Conservation (phyloP, 495 filamentous ascomycete species). For the Choiromyces venosus region DNA sequence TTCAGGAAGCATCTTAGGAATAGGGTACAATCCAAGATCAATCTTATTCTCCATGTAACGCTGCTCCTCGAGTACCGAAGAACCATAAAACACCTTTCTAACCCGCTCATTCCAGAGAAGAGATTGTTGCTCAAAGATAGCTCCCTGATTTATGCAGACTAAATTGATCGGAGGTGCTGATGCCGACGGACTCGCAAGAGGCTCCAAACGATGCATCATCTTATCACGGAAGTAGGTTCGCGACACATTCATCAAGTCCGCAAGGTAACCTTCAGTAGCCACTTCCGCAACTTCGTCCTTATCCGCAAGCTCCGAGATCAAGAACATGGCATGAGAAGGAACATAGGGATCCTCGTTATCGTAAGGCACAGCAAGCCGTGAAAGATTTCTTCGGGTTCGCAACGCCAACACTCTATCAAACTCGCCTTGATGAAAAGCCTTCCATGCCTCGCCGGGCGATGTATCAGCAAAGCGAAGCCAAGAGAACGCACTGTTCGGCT, state of each 20-base stretch:
- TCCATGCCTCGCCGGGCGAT: constrained; percentile 64
- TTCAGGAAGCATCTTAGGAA: constrained; percentile 60
- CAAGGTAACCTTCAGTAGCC: constrained; percentile 67
- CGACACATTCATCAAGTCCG: constrained; percentile 73
- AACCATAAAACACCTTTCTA: constrained; percentile 67
- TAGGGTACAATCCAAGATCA: constrained; percentile 58
- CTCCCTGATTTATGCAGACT: constrained; percentile 62
- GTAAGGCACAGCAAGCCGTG: constrained; percentile 53
- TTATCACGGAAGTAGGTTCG: constrained; percentile 58
- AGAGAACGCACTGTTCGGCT: constrained; percentile 64
- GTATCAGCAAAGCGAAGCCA: constrained; percentile 84
- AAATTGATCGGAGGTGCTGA: constrained; percentile 86
- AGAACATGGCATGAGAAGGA: constrained; percentile 70
- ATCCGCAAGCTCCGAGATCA: constrained; percentile 66
- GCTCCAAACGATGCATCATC: constrained; percentile 71
- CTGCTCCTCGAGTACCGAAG: constrained; percentile 61
- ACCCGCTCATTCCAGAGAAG: constrained; percentile 71
- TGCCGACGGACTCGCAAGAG: constrained; percentile 65
- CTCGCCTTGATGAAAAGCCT: constrained; percentile 57
- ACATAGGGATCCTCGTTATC: constrained; percentile 56
- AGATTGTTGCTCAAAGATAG: constrained; percentile 62
- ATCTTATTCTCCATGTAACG: constrained; percentile 65
- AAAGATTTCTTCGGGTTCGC: constrained; percentile 33
- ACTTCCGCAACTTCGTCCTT: constrained; percentile 61
- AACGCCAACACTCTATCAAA: constrained; percentile 46